Percentiles rank a stretch among this genome's conserved stretches.
phyloP scores from a whole-genome alignment of 495 filamentous ascomycete species.

The Darksidea phi region DNA sequence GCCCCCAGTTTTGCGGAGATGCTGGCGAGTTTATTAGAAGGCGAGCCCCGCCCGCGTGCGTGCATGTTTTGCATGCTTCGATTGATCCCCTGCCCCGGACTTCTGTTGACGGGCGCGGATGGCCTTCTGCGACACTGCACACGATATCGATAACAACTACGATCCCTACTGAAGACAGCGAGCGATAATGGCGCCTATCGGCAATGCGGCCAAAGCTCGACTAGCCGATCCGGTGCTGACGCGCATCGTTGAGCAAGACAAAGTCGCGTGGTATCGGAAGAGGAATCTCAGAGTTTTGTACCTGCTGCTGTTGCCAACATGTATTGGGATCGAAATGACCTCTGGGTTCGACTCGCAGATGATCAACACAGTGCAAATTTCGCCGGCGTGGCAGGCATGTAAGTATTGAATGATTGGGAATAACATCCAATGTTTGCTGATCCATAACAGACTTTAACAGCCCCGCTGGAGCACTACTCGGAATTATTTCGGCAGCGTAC shows the following conservation, averaged over 20 bases:
- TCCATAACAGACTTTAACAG: conserved; percentile 44
- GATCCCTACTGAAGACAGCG: background rate
- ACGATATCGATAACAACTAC: background rate
- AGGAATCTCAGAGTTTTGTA: conserved; percentile 61
- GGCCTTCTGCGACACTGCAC: background rate
- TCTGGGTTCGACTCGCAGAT: conserved; percentile 71
- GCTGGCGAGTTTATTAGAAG: too few relatives aligned
- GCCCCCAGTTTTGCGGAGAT: too few relatives aligned
- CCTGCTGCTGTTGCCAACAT: conserved; percentile 61
- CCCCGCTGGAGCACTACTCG: conserved; percentile 42
- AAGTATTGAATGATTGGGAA: conserved; percentile 25
- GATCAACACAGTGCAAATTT: conserved; percentile 67
- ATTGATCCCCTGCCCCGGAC: too few relatives aligned
- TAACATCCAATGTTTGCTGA: background rate
- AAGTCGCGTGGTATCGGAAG: conserved; percentile 62
- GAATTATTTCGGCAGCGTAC: conserved; percentile 43
- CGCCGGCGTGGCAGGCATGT: conserved; percentile 59
- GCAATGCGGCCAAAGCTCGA: background rate
- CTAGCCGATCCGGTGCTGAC: conserved; percentile 51
- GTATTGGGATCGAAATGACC: conserved; percentile 70
- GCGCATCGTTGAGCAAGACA: conserved; percentile 56
- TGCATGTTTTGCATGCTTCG: too few relatives aligned
- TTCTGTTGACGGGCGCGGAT: too few relatives aligned
- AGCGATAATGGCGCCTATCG: background rate
- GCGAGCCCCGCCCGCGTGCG: too few relatives aligned